These are phyloP conservation scores for Purpureocillium lavendulum DNA, from an alignment of 2,329 filamentous ascomycete genomes.

Conservation along the genomic window DNA sequence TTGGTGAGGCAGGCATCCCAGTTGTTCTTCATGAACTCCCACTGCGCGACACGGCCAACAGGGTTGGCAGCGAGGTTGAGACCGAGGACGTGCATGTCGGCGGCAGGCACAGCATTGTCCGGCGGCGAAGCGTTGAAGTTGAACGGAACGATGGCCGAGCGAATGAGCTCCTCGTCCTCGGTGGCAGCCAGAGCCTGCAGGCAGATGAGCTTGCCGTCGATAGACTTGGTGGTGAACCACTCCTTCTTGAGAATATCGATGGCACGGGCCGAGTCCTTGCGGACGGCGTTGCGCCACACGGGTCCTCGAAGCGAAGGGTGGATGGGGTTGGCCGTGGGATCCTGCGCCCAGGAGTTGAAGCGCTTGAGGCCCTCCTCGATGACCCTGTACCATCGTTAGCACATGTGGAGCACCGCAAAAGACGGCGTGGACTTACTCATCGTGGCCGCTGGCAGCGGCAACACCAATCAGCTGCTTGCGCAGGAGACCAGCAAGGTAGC, in stretches of 20 bases:
- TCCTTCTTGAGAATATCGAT: conserved; percentile 76
- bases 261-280: conserved; percentile 56
- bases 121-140: conserved; percentile 61
- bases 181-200: conserved; percentile 69
- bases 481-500: conserved; percentile 74
- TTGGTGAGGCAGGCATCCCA: conserved; percentile 67
- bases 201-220: conserved; percentile 86
- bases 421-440: conserved; percentile 45
- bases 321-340: conserved; percentile 60
- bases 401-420: background rate
- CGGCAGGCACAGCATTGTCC: conserved; percentile 62
- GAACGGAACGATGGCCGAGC: conserved; percentile 61
- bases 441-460: conserved; percentile 69
- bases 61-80: conserved; percentile 64
- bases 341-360: conserved; percentile 71
- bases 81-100: conserved; percentile 82
- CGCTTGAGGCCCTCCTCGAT: conserved; percentile 66
- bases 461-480: conserved; percentile 71
- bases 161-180: conserved; percentile 59
- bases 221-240: conserved; percentile 71
- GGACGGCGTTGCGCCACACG: conserved; percentile 72
- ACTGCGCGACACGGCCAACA: conserved; percentile 64
- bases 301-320: conserved; percentile 74
- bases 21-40: conserved; percentile 78
- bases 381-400: conserved; percentile 34